These are phyloP conservation scores for Microsporum ferrugineum DNA, from an alignment of 2,329 filamentous ascomycete genomes.

Conservation along the genomic window DNA sequence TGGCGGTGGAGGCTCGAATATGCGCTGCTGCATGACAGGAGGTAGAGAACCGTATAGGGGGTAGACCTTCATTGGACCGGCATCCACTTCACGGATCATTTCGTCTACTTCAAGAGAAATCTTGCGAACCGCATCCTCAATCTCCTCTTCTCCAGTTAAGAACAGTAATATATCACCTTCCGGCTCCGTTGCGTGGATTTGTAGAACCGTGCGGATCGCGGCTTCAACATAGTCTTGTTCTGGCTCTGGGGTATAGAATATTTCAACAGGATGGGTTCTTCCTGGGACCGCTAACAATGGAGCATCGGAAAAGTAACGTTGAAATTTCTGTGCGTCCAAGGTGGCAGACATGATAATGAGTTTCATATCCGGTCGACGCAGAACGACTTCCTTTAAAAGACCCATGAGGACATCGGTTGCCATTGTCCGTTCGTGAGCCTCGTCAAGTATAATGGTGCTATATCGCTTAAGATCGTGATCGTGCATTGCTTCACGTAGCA, in stretches of 20 bases:
- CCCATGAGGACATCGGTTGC: slow-evolving; percentile 97
- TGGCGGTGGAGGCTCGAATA: slow-evolving; percentile 79
- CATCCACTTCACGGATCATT: slow-evolving; percentile 79
- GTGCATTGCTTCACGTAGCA: slow-evolving; percentile 90
- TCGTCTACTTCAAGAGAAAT: slow-evolving; percentile 85
- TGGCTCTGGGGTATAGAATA: slow-evolving; percentile 94
- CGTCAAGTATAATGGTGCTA: slow-evolving; percentile 95
- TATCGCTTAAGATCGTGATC: slow-evolving; percentile 86
- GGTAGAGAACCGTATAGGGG: slow-evolving; percentile 89
- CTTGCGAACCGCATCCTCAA: slow-evolving; percentile 89
- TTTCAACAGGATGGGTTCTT: slow-evolving; percentile 90
- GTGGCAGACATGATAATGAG: slow-evolving; percentile 99
- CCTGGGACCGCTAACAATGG: slow-evolving; percentile 89
- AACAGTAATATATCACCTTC: slow-evolving; percentile 92
- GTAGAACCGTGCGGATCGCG: slow-evolving; percentile 82
- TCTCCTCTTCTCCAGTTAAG: slow-evolving; percentile 95
- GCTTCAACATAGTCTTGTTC: slow-evolving; percentile 96
- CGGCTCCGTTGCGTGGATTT: slow-evolving; percentile 86
- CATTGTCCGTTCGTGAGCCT: slow-evolving; percentile 94
- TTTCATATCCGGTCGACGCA: slow-evolving; percentile 77
- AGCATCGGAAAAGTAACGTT: slow-evolving; percentile 90
- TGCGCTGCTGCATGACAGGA: slow-evolving; percentile 83
- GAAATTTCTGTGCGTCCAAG: slow-evolving; percentile 94
- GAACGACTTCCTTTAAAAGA: slow-evolving; percentile 78
- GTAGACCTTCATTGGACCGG: slow-evolving; percentile 80